Evolutionary conservation across 2,329 filamentous ascomycete species (phyloP).

Genomic region (Proliferodiscus dingleyae): DNA sequence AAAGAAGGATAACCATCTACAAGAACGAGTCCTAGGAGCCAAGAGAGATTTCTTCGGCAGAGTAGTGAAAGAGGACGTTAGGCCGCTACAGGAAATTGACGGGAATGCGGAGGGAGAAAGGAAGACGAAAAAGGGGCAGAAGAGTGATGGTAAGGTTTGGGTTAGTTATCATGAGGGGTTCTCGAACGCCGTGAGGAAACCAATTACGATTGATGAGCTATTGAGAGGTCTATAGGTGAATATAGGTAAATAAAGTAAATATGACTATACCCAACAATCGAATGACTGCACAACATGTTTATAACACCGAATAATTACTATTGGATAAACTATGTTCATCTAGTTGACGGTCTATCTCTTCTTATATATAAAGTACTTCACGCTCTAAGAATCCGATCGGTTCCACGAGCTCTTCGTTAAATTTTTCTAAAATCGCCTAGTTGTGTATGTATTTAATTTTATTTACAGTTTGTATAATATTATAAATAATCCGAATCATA

Average conservation of each 20-base stretch:
- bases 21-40: constrained; percentile 34
- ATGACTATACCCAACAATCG: background rate
- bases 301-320: background rate
- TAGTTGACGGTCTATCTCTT: background rate
- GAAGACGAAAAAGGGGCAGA: constrained; percentile 31
- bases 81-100: constrained; percentile 38
- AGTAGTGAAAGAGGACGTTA: constrained; percentile 48
- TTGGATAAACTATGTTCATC: background rate
- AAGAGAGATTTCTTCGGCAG: constrained; percentile 87
- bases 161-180: constrained; percentile 85
- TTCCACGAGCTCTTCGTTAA: no score
- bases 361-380: no score
- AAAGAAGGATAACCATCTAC: constrained; percentile 19
- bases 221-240: constrained; percentile 55
- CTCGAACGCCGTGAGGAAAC: constrained; percentile 88
- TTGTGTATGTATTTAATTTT: no score
- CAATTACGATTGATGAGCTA: constrained; percentile 75
- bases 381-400: no score
- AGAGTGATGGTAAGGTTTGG: constrained; percentile 64
- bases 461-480: no score
- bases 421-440: no score
- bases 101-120: constrained; percentile 52
- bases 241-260: background rate
- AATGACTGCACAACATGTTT: background rate
- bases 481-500: no score